A percentile compares a stretch with the other conserved stretches of the same genome.
Evolutionary conservation across 2,329 filamentous ascomycete species (phyloP).

Genomic region (Coleophoma eucalyptorum): DNA sequence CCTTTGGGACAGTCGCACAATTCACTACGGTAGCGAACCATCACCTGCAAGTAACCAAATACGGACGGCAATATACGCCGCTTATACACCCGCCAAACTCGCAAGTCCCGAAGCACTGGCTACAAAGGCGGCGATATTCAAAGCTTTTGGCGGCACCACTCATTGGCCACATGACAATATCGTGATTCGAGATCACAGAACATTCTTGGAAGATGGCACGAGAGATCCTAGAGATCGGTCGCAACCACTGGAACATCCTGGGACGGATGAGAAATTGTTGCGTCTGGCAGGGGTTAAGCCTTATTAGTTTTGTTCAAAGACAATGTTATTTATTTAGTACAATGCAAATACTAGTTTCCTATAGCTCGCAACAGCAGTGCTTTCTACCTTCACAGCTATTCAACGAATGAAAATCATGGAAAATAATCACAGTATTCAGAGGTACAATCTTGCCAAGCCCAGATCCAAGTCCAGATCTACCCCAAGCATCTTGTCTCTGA

Average conservation of each 20-base stretch:
- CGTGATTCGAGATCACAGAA: slow-evolving; percentile 2
- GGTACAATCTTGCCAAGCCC: too few relatives aligned
- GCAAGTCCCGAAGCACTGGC: slow-evolving; percentile 19
- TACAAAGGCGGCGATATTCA: slow-evolving; percentile 18
- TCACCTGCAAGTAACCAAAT: slow-evolving; percentile 17
- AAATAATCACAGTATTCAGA: too few relatives aligned
- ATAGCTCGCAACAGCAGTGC: too few relatives aligned
- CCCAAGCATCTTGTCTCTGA: too few relatives aligned
- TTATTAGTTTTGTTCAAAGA: slow-evolving; percentile 5
- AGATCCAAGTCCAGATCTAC: too few relatives aligned
- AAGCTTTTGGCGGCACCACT: slow-evolving; percentile 18
- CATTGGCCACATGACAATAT: slow-evolving; percentile 25
- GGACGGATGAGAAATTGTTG: slow-evolving; percentile 16
- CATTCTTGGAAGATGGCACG: slow-evolving; percentile 11
- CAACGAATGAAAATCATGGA: too few relatives aligned
- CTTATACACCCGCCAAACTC: slow-evolving; percentile 29
- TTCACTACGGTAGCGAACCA: slow-evolving; percentile 32
- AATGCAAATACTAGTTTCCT: too few relatives aligned
- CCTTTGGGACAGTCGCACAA: slow-evolving; percentile 33
- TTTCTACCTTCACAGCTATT: too few relatives aligned
- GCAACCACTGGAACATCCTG: slow-evolving; percentile 17
- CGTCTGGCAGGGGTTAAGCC: slow-evolving; percentile 20
- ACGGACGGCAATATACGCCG: slow-evolving; percentile 30
- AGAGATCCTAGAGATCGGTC: slow-evolving; percentile 10
- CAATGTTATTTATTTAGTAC: background rate